Base-by-base conservation (phyloP, 371 early-diverging fungal species). In the Smittium mucronatum region DNA sequence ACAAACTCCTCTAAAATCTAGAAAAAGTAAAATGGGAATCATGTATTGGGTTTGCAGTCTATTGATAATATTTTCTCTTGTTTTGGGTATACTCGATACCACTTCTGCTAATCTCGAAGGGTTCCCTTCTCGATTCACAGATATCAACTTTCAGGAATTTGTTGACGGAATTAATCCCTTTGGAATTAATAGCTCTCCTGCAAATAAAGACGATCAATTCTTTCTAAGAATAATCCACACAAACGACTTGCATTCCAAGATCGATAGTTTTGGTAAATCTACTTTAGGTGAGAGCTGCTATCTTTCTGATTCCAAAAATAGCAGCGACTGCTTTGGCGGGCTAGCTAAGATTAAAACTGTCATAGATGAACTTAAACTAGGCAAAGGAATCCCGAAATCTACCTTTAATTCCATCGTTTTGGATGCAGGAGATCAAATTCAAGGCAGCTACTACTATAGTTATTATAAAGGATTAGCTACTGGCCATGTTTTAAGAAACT, bases 371-470 rank as follows among this genome's bases (percentile, higher is more conserved):
- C 74, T 86, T 57, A 69, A 36, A 61, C 26, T n/a, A 2, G 69
- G 34, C 5, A 36, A 57, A 15, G 47, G 26, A 36, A n/a, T 68
- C 11, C n/a, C 66, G 17, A 63, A 73, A 33, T 72, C 63, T 26
- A 69, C 80, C 71, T 74, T 36, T 47, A 47, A 33, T 15, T 30
- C 80, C 1, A 61, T 87, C 34, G 74, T 89, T 25, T 70, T 90
- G 36, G 87, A 89, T 70, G 90, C 83, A 2, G 89, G 88, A 29
- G 90, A 90, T 70, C 84, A 88, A 73, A 80, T 87, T 70, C 78
- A 79, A 72, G 79, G 89, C 58, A 87, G 87, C 2, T 70, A 87
- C 34, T 88, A 86, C 73, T 85, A 83, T 78, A 83, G 79, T 29
- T 71, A 75, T 58, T 79, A 76, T 64, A 64, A 73, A 57, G 84